phyloP scores from a whole-genome alignment of 306 rosid genomes.

The Vigna radiata region DNA sequence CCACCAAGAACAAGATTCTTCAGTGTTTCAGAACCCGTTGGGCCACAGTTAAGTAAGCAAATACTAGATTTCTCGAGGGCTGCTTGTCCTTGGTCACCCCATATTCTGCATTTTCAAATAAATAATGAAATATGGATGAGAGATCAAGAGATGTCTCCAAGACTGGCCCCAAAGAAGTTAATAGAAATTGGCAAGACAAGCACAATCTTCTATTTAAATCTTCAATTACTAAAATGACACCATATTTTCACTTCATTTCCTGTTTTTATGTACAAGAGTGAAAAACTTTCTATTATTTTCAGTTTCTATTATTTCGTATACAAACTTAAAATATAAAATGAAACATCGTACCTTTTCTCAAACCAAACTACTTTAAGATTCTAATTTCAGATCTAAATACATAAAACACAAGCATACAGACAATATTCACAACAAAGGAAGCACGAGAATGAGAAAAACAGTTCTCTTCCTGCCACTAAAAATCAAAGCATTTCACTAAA shows the following conservation, averaged over 20 bases:
- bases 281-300: neutral
- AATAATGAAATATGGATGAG: neutral
- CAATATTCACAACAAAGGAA: neutral
- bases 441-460: neutral
- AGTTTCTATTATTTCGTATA: neutral
- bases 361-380: neutral
- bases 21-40: slow-evolving; percentile 95
- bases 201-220: neutral
- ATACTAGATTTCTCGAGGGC: slow-evolving; percentile 87
- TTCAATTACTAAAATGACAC: neutral
- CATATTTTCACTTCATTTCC: neutral
- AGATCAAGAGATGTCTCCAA: slow-evolving; percentile 3
- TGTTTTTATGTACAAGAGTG: neutral
- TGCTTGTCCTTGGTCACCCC: slow-evolving; percentile 88
- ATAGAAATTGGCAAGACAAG: neutral
- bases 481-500: neutral
- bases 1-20: slow-evolving; percentile 98
- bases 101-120: slow-evolving; percentile 64
- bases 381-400: neutral
- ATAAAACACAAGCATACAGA: neutral
- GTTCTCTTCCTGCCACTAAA: neutral
- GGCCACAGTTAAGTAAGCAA: slow-evolving; percentile 93
- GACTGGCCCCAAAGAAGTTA: neutral
- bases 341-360: neutral
- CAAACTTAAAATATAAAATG: neutral